Base-by-base conservation (phyloP, 1,284 basidiomycete species). In the Chondrostereum purpureum region DNA sequence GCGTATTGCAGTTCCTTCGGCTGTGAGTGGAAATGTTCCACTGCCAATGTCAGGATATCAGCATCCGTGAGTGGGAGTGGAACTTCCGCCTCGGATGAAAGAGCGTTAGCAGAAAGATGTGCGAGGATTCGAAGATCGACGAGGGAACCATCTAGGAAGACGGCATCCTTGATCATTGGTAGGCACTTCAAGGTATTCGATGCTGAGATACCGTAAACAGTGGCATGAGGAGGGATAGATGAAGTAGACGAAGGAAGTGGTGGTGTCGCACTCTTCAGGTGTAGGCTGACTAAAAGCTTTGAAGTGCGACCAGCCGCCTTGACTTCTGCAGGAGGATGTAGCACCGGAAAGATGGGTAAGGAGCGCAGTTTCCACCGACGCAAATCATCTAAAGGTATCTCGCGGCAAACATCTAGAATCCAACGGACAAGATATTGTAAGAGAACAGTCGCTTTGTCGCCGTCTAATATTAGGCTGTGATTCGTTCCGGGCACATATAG, bases 41-140 rank as follows among this genome's bases (percentile, higher is more conserved):
- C 16, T 8, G 47, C 27, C n/a, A 38, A 23, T 18, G 39, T 24
- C 35, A 45, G 14, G 17, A 43, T 14, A 20, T 47, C 44, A 6
- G n/a, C 14, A 6, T 24, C 16, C 8, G 23, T 14, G 18, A 42
- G 36, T 6, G 45, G 24, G 13, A 16, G 13, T 12, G n/a, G 33
- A 11, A 4, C 3, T 31, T 31, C 27, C 27, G 8, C 27, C 8
- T 8, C 8, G 8, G 27, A 8, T n/a, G n/a, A n/a, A 19, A 17
- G 11, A n/a, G 12, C 14, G 2, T 43, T 20, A 31, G 42, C 42
- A 38, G 18, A 24, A n/a, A 41, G 22, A 41, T 41, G 21, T 13
- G 18, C n/a, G 12, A 41, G 22, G 4, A 41, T 21, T n/a, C 39
- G 18, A 21, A 41, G 22, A 22, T 43, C 42, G 14, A 34, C 42